Percentiles rank a stretch among this genome's conserved stretches.
These are phyloP conservation scores for Diutina pseudorugosa DNA, from an alignment of 1,139 yeast species.

Conservation along the genomic window DNA sequence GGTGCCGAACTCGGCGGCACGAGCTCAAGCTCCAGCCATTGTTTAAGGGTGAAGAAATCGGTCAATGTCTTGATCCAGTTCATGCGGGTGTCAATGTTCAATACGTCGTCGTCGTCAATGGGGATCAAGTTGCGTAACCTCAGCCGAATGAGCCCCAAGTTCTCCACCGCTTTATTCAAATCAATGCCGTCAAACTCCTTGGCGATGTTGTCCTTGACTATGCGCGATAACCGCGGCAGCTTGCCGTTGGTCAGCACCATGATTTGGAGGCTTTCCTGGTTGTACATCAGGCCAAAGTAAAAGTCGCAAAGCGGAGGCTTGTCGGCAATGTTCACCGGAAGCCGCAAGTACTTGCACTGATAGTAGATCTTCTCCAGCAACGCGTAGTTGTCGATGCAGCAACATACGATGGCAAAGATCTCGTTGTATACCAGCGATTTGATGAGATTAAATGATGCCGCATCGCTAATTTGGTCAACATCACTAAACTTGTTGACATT, in stretches of 20 bases:
- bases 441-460: conserved; percentile 18
- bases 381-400: conserved; percentile 66
- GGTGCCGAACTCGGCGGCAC: conserved; percentile 2
- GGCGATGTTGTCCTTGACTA: conserved; percentile 50
- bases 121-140: conserved; percentile 31
- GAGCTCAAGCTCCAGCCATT: conserved; percentile 41
- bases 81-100: conserved; percentile 53
- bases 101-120: conserved; percentile 33
- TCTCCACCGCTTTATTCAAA: conserved; percentile 49
- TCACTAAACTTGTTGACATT: conserved; percentile 7
- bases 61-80: conserved; percentile 59
- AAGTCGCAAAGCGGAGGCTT: conserved; percentile 77
- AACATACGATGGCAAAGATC: conserved; percentile 53
- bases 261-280: conserved; percentile 66
- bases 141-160: conserved; percentile 46
- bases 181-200: conserved; percentile 29
- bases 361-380: conserved; percentile 48
- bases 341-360: conserved; percentile 38
- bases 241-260: conserved; percentile 81
- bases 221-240: conserved; percentile 62
- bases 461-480: conserved; percentile 11
- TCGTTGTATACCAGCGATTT: conserved; percentile 20
- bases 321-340: conserved; percentile 78
- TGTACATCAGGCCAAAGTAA: conserved; percentile 72
- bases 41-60: conserved; percentile 43